A percentile compares a stretch with the other conserved stretches of the same genome.
Conservation (phyloP, 2,329 filamentous ascomycete species). For the Neonectria ditissima region DNA sequence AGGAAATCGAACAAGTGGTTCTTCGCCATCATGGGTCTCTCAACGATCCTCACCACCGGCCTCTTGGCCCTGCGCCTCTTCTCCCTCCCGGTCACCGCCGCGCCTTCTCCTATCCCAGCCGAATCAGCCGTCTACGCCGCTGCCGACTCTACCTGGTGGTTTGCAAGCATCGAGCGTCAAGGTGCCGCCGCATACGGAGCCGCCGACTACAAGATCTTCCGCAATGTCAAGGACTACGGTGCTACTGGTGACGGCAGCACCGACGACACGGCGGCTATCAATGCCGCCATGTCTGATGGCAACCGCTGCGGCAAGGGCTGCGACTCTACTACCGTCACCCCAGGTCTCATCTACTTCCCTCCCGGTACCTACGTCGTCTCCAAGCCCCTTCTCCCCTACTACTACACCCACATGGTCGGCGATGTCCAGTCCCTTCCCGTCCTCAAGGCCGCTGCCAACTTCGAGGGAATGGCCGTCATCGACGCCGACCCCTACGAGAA, state of each 20-base stretch:
- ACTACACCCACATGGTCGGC: constrained; percentile 94
- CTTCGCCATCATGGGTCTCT: constrained; percentile 61
- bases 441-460: constrained; percentile 78
- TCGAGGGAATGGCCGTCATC: constrained; percentile 88
- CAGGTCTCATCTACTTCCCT: constrained; percentile 92
- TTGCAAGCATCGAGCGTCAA: constrained; percentile 75
- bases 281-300: constrained; percentile 81
- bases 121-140: constrained; percentile 33
- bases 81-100: constrained; percentile 49
- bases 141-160: constrained; percentile 72
- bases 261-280: constrained; percentile 92
- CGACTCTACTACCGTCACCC: constrained; percentile 84
- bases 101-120: constrained; percentile 43
- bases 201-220: constrained; percentile 76
- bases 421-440: constrained; percentile 79
- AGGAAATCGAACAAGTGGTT: constrained; percentile 48
- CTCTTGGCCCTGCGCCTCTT: constrained; percentile 59
- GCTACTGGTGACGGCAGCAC: constrained; percentile 75
- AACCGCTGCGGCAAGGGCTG: constrained; percentile 84
- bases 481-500: constrained; percentile 86
- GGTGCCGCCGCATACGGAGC: constrained; percentile 72
- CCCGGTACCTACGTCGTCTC: constrained; percentile 87
- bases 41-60: constrained; percentile 55
- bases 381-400: constrained; percentile 83
- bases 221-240: constrained; percentile 82